Conservation (phyloP, 208 protist genomes). For the Trypanosoma theileri region DNA sequence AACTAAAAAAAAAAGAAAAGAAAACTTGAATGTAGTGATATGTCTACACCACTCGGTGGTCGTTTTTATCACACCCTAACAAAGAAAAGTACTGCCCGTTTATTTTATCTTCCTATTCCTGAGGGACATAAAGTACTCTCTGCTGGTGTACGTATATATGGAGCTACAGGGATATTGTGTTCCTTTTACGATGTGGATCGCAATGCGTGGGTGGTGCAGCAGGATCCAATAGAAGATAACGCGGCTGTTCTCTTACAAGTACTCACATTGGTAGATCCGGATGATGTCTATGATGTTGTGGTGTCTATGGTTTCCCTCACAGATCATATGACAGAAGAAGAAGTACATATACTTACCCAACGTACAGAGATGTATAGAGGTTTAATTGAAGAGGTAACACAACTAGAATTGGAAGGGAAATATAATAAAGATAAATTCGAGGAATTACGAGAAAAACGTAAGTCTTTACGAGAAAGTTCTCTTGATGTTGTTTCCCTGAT, state of each 20-base stretch:
- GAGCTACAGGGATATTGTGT: constrained; percentile 42
- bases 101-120: constrained; percentile 37
- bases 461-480: background rate
- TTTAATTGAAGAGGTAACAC: constrained; percentile 1
- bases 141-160: constrained; percentile 28
- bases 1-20: constrained; percentile 3
- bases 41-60: constrained; percentile 17
- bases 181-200: constrained; percentile 55
- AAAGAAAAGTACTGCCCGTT: constrained; percentile 25
- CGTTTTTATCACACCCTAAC: constrained; percentile 32
- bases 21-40: background rate
- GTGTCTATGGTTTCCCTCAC: constrained; percentile 33
- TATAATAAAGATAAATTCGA: background rate
- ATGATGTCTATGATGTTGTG: constrained; percentile 44
- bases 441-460: background rate
- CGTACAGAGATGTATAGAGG: constrained; percentile 34
- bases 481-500: constrained; percentile 25
- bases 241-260: constrained; percentile 42
- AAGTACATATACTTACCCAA: constrained; percentile 34
- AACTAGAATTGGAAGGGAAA: no score
- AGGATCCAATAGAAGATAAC: constrained; percentile 30
- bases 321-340: constrained; percentile 34
- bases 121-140: constrained; percentile 41
- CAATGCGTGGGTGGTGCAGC: constrained; percentile 56
- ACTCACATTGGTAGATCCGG: constrained; percentile 42